These are phyloP conservation scores for Dipodascus albidus DNA, from an alignment of 805 yeast genomes.

Conservation along the genomic window DNA sequence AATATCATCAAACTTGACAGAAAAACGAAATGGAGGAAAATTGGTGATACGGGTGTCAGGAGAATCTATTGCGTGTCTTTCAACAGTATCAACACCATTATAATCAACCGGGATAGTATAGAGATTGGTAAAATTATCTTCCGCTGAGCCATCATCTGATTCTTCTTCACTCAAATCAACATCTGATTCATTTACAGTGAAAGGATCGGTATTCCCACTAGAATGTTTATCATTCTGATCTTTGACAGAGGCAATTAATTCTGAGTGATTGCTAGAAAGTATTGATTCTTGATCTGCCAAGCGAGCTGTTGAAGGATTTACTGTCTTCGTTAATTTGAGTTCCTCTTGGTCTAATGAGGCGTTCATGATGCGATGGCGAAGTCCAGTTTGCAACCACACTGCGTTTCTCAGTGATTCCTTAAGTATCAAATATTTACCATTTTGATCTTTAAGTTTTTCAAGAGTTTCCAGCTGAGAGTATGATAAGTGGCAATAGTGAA, in stretches of 20 bases:
- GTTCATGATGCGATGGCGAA: slow-evolving; percentile 29
- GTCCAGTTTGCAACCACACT: slow-evolving; percentile 36
- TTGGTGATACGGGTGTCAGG: slow-evolving; percentile 17
- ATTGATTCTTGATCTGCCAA: not conserved
- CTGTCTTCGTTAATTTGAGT: not conserved
- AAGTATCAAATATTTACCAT: slow-evolving; percentile 30
- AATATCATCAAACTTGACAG: slow-evolving; percentile 39
- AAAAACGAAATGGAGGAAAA: slow-evolving; percentile 44
- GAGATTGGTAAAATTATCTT: not conserved
- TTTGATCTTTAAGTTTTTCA: slow-evolving; percentile 29
- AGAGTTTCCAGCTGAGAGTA: slow-evolving; percentile 36
- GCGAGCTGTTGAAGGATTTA: not conserved
- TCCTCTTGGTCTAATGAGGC: not conserved
- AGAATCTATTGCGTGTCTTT: not conserved
- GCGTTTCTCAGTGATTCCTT: slow-evolving; percentile 34
- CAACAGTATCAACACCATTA: slow-evolving; percentile 12
- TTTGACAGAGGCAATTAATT: not conserved
- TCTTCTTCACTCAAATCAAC: not conserved
- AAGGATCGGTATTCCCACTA: not conserved
- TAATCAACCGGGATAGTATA: slow-evolving; percentile 7
- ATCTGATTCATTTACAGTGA: not conserved
- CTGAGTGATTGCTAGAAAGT: not conserved
- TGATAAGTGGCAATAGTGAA: slow-evolving; percentile 38
- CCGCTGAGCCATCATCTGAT: not conserved
- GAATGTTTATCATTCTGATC: not conserved